Base-by-base conservation (phyloP, 306 rosid genomes). In the Carpinus fangiana region DNA sequence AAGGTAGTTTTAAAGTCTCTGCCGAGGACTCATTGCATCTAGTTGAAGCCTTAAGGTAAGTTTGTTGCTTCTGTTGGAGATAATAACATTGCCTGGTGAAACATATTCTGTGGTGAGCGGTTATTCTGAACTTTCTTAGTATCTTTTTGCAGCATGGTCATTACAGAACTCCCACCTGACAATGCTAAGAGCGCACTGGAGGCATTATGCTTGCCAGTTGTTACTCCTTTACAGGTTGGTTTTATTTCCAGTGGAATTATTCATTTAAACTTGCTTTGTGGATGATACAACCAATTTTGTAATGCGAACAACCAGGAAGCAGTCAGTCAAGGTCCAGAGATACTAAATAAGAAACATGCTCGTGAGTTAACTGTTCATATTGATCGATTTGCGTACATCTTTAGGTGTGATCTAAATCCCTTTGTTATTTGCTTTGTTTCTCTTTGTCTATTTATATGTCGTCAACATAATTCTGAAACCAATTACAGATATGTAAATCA, bases 321-420 rank as follows among this genome's bases (percentile, higher is more conserved):
- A 84, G 86, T 91, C 81, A 88, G 87, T 83, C 94, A 91, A 87
- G 96, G 96, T 76, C 92, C 90, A 72, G 99, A 96, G 70, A 52
- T 59, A 70, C 79, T 96, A 73, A 93, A 92, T 78, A 89, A 93
- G 88, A 90, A 87, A 70, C 88, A 96, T 76, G 84, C 89, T 75
- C 95, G 93, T 72, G 97, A 96, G 88, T 89, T 96, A 81, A 96
- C 99, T 4, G 86, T 96, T 78, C 98, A 96, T 75, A 96, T 96
- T 36, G 99, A 96, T 76, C 91, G 99, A 43, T 89, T 91, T 89
- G 99, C 98, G 23, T 93, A 93, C 87, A 96, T 96, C 73, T 91
- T 96, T 86, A 91, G 99, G 99, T 96, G 72, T 48, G 91, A 73
- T 72, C 85, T 11, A 43, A 69, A 12, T 51, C 76, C 36, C 62